Evolutionary conservation across 345 rosid species (phyloP).

Genomic region (Odontarrhena argentea): DNA sequence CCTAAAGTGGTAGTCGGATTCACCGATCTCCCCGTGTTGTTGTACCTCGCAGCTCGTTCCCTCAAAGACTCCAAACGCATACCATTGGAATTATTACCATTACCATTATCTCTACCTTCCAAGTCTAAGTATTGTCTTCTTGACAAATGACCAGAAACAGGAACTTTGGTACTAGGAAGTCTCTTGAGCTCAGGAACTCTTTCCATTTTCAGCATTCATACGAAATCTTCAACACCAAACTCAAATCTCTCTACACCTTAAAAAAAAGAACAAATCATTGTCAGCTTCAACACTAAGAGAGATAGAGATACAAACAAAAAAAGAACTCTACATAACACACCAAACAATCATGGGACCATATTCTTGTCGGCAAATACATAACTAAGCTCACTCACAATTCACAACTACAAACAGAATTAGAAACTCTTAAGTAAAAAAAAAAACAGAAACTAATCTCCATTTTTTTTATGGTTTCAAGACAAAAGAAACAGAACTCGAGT

Average conservation of each 20-base stretch:
- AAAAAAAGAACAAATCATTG: not conserved
- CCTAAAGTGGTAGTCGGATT: slow-evolving; percentile 38
- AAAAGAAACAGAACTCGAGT: slow-evolving; percentile 21
- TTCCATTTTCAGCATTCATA: slow-evolving; percentile 54
- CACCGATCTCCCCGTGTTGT: slow-evolving; percentile 20
- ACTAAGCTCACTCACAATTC: not conserved
- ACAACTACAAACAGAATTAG: not conserved
- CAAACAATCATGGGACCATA: slow-evolving; percentile 19
- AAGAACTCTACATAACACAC: not conserved
- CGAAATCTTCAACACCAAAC: slow-evolving; percentile 46
- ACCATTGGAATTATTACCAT: not conserved
- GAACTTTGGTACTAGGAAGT: slow-evolving; percentile 53
- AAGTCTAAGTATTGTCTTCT: slow-evolving; percentile 36
- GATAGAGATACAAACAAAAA: slow-evolving; percentile 19
- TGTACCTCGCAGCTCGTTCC: slow-evolving; percentile 38
- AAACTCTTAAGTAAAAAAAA: not conserved
- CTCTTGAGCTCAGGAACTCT: slow-evolving; percentile 59
- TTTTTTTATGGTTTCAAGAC: not conserved
- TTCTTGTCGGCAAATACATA: slow-evolving; percentile 22
- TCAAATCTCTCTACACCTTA: slow-evolving; percentile 22
- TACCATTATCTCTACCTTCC: slow-evolving; percentile 24
- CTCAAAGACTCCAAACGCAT: slow-evolving; percentile 35
- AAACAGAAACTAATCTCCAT: not conserved
- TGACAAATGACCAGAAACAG: slow-evolving; percentile 48
- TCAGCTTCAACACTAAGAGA: not conserved